These are phyloP conservation scores for Apiospora sp. DNA, from an alignment of 2,329 filamentous ascomycete genomes.

Conservation along the genomic window DNA sequence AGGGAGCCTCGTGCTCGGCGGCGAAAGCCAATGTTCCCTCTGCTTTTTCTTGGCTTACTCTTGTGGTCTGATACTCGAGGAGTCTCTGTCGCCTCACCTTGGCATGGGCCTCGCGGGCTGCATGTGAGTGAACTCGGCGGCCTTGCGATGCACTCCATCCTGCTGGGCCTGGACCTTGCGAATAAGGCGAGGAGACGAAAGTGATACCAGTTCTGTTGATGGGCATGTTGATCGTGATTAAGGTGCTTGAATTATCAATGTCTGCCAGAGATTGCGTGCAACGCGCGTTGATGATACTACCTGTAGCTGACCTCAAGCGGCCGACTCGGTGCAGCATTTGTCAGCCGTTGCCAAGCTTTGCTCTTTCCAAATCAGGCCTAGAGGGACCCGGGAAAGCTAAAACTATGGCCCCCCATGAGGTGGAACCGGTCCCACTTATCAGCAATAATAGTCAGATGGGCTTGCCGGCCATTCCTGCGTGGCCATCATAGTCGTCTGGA, in stretches of 20 bases:
- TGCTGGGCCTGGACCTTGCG: neutral
- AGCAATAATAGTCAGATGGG: too few relatives aligned
- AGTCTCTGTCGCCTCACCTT: constrained; percentile 14
- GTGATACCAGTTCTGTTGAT: neutral
- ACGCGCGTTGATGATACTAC: neutral
- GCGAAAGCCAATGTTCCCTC: neutral
- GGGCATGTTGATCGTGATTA: neutral
- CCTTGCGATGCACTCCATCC: neutral
- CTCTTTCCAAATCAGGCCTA: constrained; percentile 5
- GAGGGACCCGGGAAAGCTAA: neutral
- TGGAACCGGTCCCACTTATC: too few relatives aligned
- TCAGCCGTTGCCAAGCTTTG: constrained; percentile 9
- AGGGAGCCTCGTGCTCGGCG: neutral
- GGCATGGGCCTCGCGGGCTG: constrained; percentile 18
- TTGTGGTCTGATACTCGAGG: neutral
- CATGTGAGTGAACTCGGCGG: constrained; percentile 4
- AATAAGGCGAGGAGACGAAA: neutral
- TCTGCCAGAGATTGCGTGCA: neutral
- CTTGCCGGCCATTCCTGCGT: too few relatives aligned
- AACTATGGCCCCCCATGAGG: too few relatives aligned
- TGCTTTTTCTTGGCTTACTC: neutral
- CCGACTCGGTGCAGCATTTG: neutral
- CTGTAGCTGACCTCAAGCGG: neutral
- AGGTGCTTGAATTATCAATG: neutral
- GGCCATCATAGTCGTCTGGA: too few relatives aligned